Conservation (phyloP, 2,329 filamentous ascomycete species). For the Stagonosporopsis cucurbitacearum region DNA sequence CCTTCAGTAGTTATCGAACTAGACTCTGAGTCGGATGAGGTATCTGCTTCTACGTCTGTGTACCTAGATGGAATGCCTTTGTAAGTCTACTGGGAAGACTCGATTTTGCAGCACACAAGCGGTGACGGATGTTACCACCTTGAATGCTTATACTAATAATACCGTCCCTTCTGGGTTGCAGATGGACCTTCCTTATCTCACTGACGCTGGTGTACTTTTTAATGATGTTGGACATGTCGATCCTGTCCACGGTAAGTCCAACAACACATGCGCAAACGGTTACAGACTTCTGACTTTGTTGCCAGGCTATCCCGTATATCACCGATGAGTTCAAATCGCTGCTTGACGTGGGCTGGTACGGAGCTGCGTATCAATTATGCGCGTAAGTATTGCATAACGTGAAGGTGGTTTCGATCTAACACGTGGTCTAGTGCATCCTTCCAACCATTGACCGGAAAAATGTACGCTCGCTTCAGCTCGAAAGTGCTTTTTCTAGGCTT, state of each 20-base stretch:
- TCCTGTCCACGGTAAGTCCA: constrained; percentile 24
- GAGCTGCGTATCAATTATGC: constrained; percentile 49
- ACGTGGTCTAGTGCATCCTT: constrained; percentile 5
- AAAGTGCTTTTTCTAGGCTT: constrained; percentile 16
- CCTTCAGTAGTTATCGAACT: no score
- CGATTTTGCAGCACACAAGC: no score
- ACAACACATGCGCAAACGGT: no score
- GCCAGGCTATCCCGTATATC: constrained; percentile 13
- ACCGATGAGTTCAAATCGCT: constrained; percentile 29
- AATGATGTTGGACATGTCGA: constrained; percentile 26
- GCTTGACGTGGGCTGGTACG: constrained; percentile 31
- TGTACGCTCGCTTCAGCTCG: constrained; percentile 19
- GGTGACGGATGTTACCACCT: no score
- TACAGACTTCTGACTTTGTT: no score
- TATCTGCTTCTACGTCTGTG: no score
- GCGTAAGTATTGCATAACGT: constrained; percentile 18
- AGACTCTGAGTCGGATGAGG: no score
- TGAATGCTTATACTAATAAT: no score
- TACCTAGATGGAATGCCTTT: no score
- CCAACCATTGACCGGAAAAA: constrained; percentile 27
- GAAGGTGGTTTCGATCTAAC: neutral
- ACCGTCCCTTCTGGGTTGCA: neutral
- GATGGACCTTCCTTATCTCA: constrained; percentile 6
- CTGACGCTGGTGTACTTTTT: constrained; percentile 18
- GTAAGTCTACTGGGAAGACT: no score